Evolutionary conservation across 1,284 basidiomycete genomes (phyloP).

Genomic region (Pseudozyma pruni): DNA sequence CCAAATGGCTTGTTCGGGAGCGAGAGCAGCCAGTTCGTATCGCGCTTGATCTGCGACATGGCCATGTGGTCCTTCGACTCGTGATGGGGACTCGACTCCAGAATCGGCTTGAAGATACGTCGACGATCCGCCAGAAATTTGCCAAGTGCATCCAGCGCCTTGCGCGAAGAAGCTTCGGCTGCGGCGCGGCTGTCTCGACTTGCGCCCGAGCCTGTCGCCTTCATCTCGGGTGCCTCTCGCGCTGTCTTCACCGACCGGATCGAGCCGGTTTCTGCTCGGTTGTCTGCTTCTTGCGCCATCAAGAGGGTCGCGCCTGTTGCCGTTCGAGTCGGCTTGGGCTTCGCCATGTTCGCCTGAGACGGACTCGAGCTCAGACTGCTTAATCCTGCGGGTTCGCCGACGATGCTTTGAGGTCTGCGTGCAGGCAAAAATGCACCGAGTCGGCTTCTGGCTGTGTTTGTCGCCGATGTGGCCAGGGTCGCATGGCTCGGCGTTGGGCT

Average conservation of each 20-base stretch:
- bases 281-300: constrained; percentile 19
- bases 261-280: constrained; percentile 27
- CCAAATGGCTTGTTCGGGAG: constrained; percentile 52
- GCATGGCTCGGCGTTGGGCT: constrained; percentile 29
- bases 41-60: constrained; percentile 54
- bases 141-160: constrained; percentile 61
- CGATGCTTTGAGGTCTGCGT: constrained; percentile 47
- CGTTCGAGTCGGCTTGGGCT: constrained; percentile 24
- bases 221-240: constrained; percentile 40
- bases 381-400: constrained; percentile 21
- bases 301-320: constrained; percentile 7
- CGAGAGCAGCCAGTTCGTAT: constrained; percentile 51
- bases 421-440: constrained; percentile 46
- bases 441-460: constrained; percentile 51
- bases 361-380: constrained; percentile 41
- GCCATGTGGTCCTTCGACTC: constrained; percentile 47
- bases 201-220: constrained; percentile 21
- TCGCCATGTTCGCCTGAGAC: constrained; percentile 17
- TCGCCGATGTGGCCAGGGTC: constrained; percentile 26
- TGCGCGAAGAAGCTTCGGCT: constrained; percentile 22
- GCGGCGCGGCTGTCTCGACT: constrained; percentile 27
- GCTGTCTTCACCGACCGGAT: constrained; percentile 38
- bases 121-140: constrained; percentile 66
- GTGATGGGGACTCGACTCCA: constrained; percentile 40
- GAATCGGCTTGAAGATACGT: constrained; percentile 62